Conservation (phyloP, 768 basidiomycete species). For the Suillus ampliporus region DNA sequence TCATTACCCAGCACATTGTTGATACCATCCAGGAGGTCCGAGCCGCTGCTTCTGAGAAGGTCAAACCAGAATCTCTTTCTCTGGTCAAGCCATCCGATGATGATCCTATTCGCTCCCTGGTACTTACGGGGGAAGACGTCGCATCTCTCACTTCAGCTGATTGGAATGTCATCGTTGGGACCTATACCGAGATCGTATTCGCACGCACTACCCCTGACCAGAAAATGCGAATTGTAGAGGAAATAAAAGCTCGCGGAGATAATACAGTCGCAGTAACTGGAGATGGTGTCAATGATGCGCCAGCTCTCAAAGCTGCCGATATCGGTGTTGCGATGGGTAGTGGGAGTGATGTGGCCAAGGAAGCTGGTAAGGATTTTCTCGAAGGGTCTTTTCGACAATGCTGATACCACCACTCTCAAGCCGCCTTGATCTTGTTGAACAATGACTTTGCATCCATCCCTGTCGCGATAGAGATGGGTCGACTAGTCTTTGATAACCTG, state of each 20-base stretch:
- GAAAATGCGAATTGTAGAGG: constrained; percentile 56
- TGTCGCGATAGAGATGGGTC: constrained; percentile 55
- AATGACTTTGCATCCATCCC: constrained; percentile 58
- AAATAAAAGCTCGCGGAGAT: constrained; percentile 45
- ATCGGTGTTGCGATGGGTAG: constrained; percentile 52
- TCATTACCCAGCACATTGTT: constrained; percentile 39
- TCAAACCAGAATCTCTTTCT: constrained; percentile 13
- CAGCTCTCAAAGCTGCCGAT: constrained; percentile 50
- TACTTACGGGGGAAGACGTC: constrained; percentile 46
- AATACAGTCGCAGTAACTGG: constrained; percentile 52
- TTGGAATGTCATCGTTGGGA: constrained; percentile 39
- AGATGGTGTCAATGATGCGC: constrained; percentile 54
- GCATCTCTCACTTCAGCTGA: constrained; percentile 33
- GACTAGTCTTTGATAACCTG: constrained; percentile 56
- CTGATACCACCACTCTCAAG: constrained; percentile 13
- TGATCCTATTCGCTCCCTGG: constrained; percentile 39
- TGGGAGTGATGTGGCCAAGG: constrained; percentile 49
- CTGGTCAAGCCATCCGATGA: constrained; percentile 38
- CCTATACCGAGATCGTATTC: constrained; percentile 47
- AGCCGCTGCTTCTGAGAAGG: constrained; percentile 23
- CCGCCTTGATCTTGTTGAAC: constrained; percentile 50
- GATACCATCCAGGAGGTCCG: constrained; percentile 31
- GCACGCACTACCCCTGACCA: constrained; percentile 54
- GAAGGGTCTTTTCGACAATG: constrained; percentile 12
- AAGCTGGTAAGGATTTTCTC: constrained; percentile 45